Percentiles rank a stretch among this genome's conserved stretches.
These are phyloP conservation scores for Erythrophleum fordii DNA, from an alignment of 306 rosid genomes.

Conservation along the genomic window DNA sequence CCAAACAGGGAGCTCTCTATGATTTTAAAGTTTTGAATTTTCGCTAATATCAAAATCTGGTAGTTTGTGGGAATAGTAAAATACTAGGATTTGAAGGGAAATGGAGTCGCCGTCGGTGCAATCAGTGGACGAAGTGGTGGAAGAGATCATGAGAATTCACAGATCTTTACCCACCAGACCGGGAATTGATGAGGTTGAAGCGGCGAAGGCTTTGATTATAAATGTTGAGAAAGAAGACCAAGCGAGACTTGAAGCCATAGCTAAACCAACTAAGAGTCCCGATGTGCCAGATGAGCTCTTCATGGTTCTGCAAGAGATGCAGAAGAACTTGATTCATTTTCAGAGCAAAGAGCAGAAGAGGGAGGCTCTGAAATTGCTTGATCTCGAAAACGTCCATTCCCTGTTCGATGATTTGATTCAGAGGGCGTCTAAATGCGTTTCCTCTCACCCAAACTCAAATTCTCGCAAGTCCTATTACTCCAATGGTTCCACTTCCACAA, in stretches of 20 bases:
- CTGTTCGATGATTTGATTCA: slow-evolving; percentile 80
- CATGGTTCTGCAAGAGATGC: slow-evolving; percentile 77
- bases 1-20: slow-evolving; percentile 3
- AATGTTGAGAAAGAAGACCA: slow-evolving; percentile 76
- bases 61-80: slow-evolving; percentile 7
- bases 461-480: slow-evolving; percentile 16
- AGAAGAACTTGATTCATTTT: slow-evolving; percentile 54
- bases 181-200: slow-evolving; percentile 79
- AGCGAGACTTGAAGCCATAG: slow-evolving; percentile 60
- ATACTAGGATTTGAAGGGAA: slow-evolving; percentile 6
- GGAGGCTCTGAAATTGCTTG: slow-evolving; percentile 73
- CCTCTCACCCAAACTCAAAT: slow-evolving; percentile 43
- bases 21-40: slow-evolving; percentile 27
- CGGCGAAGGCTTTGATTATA: slow-evolving; percentile 56
- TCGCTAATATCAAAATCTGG: slow-evolving; percentile 20
- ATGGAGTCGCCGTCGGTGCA: slow-evolving; percentile 53
- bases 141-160: slow-evolving; percentile 79
- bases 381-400: slow-evolving; percentile 66
- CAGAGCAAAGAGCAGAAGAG: slow-evolving; percentile 69
- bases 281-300: slow-evolving; percentile 78
- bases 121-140: slow-evolving; percentile 64
- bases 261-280: slow-evolving; percentile 51
- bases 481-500: slow-evolving; percentile 43
- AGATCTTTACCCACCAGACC: slow-evolving; percentile 74
- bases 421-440: slow-evolving; percentile 77